Evolutionary conservation across 2,329 filamentous ascomycete genomes (phyloP), one percentile per base, ranked within the genome.

Genomic region (Colletotrichum somersetense): DNA sequence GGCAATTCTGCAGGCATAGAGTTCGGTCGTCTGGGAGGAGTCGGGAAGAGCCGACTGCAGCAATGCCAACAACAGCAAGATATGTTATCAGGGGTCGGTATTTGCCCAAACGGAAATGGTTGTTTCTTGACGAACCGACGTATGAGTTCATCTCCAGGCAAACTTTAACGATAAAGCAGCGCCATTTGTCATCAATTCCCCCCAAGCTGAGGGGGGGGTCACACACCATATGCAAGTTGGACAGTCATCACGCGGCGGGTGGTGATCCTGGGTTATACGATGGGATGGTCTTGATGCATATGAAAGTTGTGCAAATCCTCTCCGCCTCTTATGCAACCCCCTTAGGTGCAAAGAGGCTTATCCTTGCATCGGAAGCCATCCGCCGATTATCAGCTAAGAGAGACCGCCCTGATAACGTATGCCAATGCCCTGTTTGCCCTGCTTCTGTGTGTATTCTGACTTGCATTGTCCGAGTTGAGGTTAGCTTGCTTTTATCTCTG

Each of bases 181-280:
- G 35, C 69, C 69, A 66, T 69, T 72, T 72, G 69, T 72, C 53
- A 64, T 64, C 64, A 53, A 33, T 16, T 10, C 20, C 16, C 42
- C 16, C 40, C 42, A 20, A 44, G 16, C 16, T 20, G n/a, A 26
- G 26, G 42, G 42, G 14, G 38, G 40, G 42, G 42, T n/a, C n/a
- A 48, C 10, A 48, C 10, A 48, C n/a, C 5, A 20, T 23, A 46
- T 35, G 16, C 26, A 30, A 50, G 48, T 69, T 44, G 46, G 56
- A 30, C 23, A 62, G 23, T 59, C 48, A 69, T 69, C 69, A 72
- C 66, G 66, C 26, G 69, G 53, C 44, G 12, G 38, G 38, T 6
- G 30, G 20, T 42, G 12, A 12, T 69, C 33, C 20, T 20, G 66
- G 59, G 20, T 61, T 59, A 33, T 62, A 11, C 26, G 33, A 59